Evolutionary conservation across 163 green algal species (phyloP).

Genomic region (Coccomyxa subellipsoidea): DNA sequence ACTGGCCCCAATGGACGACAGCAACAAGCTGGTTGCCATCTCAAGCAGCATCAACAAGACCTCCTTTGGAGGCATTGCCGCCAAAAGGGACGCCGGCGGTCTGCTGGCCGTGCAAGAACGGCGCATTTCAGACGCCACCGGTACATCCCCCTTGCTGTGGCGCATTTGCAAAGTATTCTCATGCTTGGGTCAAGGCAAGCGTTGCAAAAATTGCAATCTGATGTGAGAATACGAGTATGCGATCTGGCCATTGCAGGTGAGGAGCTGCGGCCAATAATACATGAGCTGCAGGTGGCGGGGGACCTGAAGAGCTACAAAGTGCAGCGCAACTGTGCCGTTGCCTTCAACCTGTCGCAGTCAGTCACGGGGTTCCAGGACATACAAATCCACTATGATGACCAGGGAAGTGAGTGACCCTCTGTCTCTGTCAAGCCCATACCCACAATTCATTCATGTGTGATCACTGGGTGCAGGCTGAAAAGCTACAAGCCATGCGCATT

Average conservation of each 20-base stretch:
- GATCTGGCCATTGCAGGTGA: neutral
- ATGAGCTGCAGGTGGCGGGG: neutral
- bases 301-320: neutral
- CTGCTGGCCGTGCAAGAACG: constrained; percentile 5
- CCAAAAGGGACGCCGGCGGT: neutral
- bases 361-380: neutral
- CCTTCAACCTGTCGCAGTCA: neutral
- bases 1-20: neutral
- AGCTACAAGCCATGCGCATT: no score
- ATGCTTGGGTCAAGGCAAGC: no score
- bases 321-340: neutral
- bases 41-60: neutral
- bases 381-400: neutral
- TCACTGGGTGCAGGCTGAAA: no score
- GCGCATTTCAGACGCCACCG: neutral
- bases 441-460: no score
- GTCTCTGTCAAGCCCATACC: neutral
- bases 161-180: no score
- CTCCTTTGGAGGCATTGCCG: neutral
- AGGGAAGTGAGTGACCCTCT: neutral
- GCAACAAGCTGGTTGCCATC: neutral
- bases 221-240: neutral
- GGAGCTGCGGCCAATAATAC: constrained; percentile 6
- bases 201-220: neutral
- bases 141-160: neutral